These are phyloP conservation scores for Aspergillus kassunensis DNA, from an alignment of 495 filamentous ascomycete species.

Conservation along the genomic window DNA sequence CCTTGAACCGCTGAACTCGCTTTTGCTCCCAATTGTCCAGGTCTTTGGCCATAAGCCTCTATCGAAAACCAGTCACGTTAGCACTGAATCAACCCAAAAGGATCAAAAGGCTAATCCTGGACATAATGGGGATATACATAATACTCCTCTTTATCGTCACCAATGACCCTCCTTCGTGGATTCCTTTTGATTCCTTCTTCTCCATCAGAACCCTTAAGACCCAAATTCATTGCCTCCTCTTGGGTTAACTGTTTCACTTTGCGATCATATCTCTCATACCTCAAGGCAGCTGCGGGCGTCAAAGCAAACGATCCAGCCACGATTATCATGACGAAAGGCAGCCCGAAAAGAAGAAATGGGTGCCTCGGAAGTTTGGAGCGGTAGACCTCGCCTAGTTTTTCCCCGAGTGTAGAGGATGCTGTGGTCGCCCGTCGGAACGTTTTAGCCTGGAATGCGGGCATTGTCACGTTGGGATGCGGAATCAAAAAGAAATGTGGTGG, in stretches of 20 bases:
- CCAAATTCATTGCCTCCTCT: conserved; percentile 72
- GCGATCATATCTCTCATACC: conserved; percentile 89
- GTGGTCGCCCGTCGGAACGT: conserved; percentile 57
- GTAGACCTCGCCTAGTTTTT: conserved; percentile 72
- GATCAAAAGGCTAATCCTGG: neutral
- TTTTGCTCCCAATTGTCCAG: conserved; percentile 96
- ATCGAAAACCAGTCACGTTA: conserved; percentile 12
- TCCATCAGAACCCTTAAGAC: conserved; percentile 52
- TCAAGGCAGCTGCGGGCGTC: conserved; percentile 85
- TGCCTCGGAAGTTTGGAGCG: conserved; percentile 62
- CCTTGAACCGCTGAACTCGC: conserved; percentile 78
- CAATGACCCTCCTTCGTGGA: conserved; percentile 43
- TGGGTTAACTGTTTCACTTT: conserved; percentile 75
- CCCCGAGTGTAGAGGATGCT: conserved; percentile 47
- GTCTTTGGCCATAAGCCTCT: conserved; percentile 89
- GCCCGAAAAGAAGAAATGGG: conserved; percentile 89
- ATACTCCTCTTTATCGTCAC: conserved; percentile 81
- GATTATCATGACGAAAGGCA: conserved; percentile 91
- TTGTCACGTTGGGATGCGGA: conserved; percentile 29
- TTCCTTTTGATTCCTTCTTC: conserved; percentile 46
- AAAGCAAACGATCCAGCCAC: conserved; percentile 93
- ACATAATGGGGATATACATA: conserved; percentile 61
- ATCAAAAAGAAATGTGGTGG: no score
- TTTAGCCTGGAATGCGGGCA: conserved; percentile 71
- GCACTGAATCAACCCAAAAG: neutral